Base-by-base conservation (phyloP, 768 basidiomycete genomes). In the Macrolepiota fuliginosa region DNA sequence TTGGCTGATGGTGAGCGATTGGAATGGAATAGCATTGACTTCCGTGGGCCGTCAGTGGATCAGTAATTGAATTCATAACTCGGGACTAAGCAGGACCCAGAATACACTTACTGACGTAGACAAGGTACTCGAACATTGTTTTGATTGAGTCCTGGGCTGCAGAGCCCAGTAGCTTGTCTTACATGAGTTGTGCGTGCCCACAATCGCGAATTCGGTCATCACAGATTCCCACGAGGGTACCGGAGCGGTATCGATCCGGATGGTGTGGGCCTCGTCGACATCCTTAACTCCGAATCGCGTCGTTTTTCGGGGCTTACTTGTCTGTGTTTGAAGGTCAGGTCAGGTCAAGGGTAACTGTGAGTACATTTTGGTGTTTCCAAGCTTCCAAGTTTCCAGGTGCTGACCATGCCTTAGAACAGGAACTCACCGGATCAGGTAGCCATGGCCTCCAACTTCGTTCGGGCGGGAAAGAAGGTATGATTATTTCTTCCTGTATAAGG, bases 381-480 rank as follows among this genome's bases (percentile, higher is more conserved):
- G 15, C 17, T 15, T 15, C 4, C n/a, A n/a, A n/a, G n/a, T n/a
- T n/a, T n/a, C n/a, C n/a, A n/a, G 35, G 10, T 39, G 7, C 15
- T 54, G 10, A 54, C 5, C 10, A 32, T 37, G 11, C 10, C 12
- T 12, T 22, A 2, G 19, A 47, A 24, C 46, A 47, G 46, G 25
- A 24, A 24, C 47, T 22, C 47, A 11, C 10, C 22, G 24, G 17
- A 13, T 13, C 29, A 7, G 10, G 15, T 17, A 22, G 40, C 22
- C 53, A 71, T 74, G 72, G 71, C 76, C 24, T 70, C 77, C 32
- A 61, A 40, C 35, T 78, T 79, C 56, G 63, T 74, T 62, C 72
- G 72, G 22, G 69, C 66, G 19, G 76, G 78, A 61, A 79, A 75
- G 65, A 78, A 79, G 68, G 78, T 72, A 63, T 50, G 61, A 22